phyloP scores from a whole-genome alignment of 176 grass and related monocot species.

The Miscanthus lutarioriparius region DNA sequence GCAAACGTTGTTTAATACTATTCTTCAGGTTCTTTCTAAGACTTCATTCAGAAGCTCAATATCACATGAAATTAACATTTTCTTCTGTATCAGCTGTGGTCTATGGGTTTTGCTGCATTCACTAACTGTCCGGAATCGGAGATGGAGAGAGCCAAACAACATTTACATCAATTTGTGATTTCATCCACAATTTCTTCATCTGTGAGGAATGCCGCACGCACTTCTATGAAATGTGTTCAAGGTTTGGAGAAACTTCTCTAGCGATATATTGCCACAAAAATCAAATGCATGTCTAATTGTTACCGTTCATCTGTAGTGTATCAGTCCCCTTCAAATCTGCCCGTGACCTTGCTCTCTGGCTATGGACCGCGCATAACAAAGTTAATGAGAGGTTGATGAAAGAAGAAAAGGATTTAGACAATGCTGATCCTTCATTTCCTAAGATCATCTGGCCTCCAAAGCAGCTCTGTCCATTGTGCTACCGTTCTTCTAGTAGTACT shows the following conservation, averaged over 20 bases:
- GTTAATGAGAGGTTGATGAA: slow-evolving; percentile 95
- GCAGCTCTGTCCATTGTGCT: slow-evolving; percentile 76
- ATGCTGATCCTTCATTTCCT: slow-evolving; percentile 79
- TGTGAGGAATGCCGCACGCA: slow-evolving; percentile 91
- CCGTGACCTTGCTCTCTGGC: slow-evolving; percentile 79
- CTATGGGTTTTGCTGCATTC: slow-evolving; percentile 95
- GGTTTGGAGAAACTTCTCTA: slow-evolving; percentile 43
- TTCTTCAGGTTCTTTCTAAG: slow-evolving; percentile 12
- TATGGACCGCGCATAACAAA: slow-evolving; percentile 95
- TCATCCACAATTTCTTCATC: slow-evolving; percentile 94
- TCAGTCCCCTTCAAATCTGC: slow-evolving; percentile 71
- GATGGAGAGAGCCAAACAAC: slow-evolving; percentile 85
- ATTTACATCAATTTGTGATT: slow-evolving; percentile 89
- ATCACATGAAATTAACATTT: slow-evolving; percentile 1
- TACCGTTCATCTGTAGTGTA: slow-evolving; percentile 57
- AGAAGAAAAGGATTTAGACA: slow-evolving; percentile 74
- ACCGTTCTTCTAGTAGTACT: slow-evolving; percentile 50
- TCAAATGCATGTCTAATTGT: slow-evolving; percentile 30
- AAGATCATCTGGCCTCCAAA: slow-evolving; percentile 81
- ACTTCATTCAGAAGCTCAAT: slow-evolving; percentile 18
- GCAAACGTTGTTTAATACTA: slow-evolving; percentile 11
- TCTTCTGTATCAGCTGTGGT: slow-evolving; percentile 71
- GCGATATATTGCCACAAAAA: background rate
- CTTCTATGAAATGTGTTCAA: slow-evolving; percentile 90
- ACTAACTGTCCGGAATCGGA: slow-evolving; percentile 67